Conservation (phyloP, 352 stramenopile genomes). For the Saprolegnia diclina region DNA sequence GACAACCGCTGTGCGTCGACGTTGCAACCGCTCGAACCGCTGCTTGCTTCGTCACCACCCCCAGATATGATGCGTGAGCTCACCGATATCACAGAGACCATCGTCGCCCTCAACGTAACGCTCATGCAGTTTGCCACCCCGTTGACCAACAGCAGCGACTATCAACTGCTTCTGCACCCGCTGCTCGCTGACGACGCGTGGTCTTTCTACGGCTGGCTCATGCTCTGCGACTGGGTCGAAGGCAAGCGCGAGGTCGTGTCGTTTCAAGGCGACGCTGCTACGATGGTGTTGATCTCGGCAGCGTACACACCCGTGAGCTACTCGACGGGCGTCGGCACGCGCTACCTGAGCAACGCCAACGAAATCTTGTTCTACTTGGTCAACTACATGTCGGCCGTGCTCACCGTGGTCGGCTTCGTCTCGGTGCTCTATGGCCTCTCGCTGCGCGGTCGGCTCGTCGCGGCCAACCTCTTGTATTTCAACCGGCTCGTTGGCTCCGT, state of each 20-base stretch:
- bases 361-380: slow-evolving; percentile 5
- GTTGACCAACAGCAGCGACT: neutral
- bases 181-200: neutral
- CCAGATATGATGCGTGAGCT: neutral
- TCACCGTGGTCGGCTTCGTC: neutral
- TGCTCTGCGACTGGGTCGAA: slow-evolving; percentile 10
- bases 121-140: slow-evolving; percentile 2
- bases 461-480: slow-evolving; percentile 13
- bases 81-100: neutral
- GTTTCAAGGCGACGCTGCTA: slow-evolving; percentile 1
- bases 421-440: neutral
- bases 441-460: neutral
- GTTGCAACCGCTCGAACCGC: neutral
- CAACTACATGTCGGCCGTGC: neutral
- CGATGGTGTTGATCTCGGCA: neutral
- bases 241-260: slow-evolving; percentile 5
- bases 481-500: slow-evolving; percentile 4
- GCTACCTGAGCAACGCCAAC: neutral
- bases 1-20: neutral
- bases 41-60: neutral
- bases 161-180: neutral
- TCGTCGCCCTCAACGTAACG: neutral
- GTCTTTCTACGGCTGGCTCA: neutral
- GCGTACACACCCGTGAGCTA: neutral
- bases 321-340: neutral